Conservation (phyloP, 2,329 filamentous ascomycete species). For the Trichoderma atrobrunneum region DNA sequence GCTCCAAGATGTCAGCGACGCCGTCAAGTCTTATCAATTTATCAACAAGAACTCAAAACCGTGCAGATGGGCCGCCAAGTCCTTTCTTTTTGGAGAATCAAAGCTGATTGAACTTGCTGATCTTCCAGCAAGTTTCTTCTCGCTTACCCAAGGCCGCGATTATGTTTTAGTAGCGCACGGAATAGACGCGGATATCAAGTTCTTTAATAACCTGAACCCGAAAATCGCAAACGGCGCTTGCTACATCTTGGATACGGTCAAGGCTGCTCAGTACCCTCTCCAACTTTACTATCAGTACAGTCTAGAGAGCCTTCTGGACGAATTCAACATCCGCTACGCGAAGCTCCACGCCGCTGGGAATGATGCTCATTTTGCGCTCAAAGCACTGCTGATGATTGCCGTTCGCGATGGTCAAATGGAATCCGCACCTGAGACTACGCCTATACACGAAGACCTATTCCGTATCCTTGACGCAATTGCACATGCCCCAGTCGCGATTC, state of each 20-base stretch:
- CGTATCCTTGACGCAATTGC: background rate
- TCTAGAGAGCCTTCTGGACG: conserved; percentile 26
- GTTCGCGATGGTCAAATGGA: conserved; percentile 6
- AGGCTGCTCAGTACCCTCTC: conserved; percentile 27
- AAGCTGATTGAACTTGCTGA: background rate
- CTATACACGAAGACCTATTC: background rate
- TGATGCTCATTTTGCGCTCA: conserved; percentile 29
- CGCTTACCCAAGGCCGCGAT: conserved; percentile 13
- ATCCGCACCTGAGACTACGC: background rate
- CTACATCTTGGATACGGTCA: conserved; percentile 30
- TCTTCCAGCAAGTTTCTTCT: conserved; percentile 8
- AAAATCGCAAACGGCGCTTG: conserved; percentile 3
- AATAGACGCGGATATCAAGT: conserved; percentile 18
- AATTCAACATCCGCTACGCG: conserved; percentile 20
- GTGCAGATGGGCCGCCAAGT: conserved; percentile 16
- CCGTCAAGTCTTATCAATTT: conserved; percentile 23
- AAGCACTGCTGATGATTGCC: conserved; percentile 22
- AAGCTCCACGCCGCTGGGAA: conserved; percentile 27
- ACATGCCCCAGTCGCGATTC: background rate
- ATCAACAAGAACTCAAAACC: conserved; percentile 15
- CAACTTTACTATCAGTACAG: conserved; percentile 27
- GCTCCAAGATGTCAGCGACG: background rate
- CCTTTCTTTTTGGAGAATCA: conserved; percentile 21
- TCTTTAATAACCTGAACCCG: conserved; percentile 22
- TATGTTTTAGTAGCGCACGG: conserved; percentile 24